Evolutionary conservation across 208 protist species (phyloP).

Genomic region (Acanthamoeba royreba): DNA sequence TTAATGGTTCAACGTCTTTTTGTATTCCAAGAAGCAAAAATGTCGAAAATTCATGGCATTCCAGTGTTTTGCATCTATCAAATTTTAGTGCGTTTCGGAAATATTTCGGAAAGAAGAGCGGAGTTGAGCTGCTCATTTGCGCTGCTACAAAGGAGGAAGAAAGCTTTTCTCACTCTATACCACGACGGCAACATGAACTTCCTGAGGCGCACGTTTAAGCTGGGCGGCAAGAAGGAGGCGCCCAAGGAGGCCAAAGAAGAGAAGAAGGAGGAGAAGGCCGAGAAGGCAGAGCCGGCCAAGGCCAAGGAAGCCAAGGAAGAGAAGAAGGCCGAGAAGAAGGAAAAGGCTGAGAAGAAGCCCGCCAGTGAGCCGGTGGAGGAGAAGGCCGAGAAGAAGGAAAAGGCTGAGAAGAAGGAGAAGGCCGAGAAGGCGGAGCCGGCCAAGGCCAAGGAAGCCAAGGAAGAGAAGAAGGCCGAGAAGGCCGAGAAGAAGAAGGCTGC

Average conservation of each 20-base stretch:
- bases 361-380: background rate
- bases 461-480: background rate
- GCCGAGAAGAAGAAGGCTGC: background rate
- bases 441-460: background rate
- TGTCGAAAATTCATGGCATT: too few species aligned
- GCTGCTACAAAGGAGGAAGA: too few species aligned
- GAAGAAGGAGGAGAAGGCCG: background rate
- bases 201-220: background rate
- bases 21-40: too few species aligned
- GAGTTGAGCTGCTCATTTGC: too few species aligned
- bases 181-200: background rate
- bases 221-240: too few species aligned
- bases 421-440: background rate
- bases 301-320: background rate
- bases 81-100: too few species aligned
- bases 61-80: too few species aligned
- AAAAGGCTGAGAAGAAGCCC: background rate
- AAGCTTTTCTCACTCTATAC: background rate
- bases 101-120: too few species aligned
- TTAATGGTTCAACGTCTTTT: too few species aligned
- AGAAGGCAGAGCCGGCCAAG: background rate
- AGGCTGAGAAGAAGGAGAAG: background rate
- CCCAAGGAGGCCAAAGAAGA: background rate
- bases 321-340: background rate
- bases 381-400: background rate